These are phyloP conservation scores for Stentor coeruleus DNA, from an alignment of 73 alveolate species.

Conservation along the genomic window DNA sequence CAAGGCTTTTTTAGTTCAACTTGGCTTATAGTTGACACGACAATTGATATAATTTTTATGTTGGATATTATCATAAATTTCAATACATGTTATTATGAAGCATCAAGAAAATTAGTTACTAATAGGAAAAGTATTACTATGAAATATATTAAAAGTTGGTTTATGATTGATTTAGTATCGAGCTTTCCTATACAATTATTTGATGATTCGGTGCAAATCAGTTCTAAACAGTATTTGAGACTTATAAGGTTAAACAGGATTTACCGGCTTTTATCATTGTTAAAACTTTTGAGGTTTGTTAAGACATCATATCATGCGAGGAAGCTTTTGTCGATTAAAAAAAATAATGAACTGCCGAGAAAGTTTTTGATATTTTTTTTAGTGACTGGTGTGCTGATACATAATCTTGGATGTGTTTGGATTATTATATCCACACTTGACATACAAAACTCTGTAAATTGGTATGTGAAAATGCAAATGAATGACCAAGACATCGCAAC, in stretches of 20 bases:
- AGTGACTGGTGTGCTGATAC: slow-evolving; percentile 19
- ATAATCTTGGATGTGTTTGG: slow-evolving; percentile 39
- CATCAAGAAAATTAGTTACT: background rate
- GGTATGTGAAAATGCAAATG: slow-evolving; percentile 22
- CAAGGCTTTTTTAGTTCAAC: background rate
- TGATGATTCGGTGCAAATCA: background rate
- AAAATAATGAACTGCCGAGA: background rate
- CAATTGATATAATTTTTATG: background rate
- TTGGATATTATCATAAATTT: background rate
- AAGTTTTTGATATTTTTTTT: slow-evolving; percentile 15
- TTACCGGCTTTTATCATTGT: background rate
- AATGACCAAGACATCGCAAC: slow-evolving; percentile 24
- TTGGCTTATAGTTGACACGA: background rate
- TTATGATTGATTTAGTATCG: slow-evolving; percentile 7
- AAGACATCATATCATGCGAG: background rate
- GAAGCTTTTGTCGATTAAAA: slow-evolving; percentile 26
- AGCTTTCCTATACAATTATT: background rate
- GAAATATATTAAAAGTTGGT: background rate
- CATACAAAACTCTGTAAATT: background rate
- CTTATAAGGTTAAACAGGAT: too few species aligned
- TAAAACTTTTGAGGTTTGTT: slow-evolving; percentile 25
- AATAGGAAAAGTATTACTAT: background rate
- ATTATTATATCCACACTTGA: slow-evolving; percentile 16
- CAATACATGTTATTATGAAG: background rate
- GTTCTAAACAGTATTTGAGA: background rate